Evolutionary conservation across 257 asterid species (phyloP).

Genomic region (Lithospermum erythrorhizon): DNA sequence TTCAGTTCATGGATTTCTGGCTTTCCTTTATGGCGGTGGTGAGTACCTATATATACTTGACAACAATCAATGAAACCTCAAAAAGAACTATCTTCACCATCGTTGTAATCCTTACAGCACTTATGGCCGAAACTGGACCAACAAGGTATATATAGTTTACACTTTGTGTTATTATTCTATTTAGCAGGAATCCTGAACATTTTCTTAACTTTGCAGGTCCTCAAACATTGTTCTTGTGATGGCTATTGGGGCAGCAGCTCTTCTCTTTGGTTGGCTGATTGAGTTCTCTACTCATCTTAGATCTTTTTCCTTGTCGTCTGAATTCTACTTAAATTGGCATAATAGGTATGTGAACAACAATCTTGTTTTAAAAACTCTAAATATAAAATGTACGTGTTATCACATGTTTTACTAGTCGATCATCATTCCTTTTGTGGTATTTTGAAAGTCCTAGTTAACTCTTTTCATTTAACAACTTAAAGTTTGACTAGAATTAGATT

Average conservation of each 20-base stretch:
- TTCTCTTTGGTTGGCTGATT: constrained; percentile 63
- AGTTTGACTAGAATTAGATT: background rate
- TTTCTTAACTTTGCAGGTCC: constrained; percentile 43
- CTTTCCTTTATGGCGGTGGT: constrained; percentile 98
- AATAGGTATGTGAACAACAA: constrained; percentile 31
- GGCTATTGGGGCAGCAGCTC: constrained; percentile 62
- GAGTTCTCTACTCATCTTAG: constrained; percentile 56
- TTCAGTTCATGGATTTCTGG: constrained; percentile 93
- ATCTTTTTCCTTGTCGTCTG: constrained; percentile 29
- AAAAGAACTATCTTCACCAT: constrained; percentile 85
- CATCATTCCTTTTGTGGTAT: background rate
- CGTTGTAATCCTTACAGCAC: constrained; percentile 81
- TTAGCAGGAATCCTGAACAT: constrained; percentile 9
- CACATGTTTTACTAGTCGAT: background rate
- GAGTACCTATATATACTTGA: constrained; percentile 75
- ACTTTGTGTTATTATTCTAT: background rate
- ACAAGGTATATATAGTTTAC: constrained; percentile 44
- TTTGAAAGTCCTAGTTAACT: background rate
- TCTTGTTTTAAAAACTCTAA: background rate
- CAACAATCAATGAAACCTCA: constrained; percentile 59
- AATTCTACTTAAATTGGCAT: constrained; percentile 47
- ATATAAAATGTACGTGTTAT: background rate
- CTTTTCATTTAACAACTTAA: background rate
- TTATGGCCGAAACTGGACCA: constrained; percentile 89
- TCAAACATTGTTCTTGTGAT: constrained; percentile 55